Evolutionary conservation across 225 moss, liverwort and hornwort species (phyloP), one percentile per base, ranked within the genome.

Genomic region (Lunularia cruciata): DNA sequence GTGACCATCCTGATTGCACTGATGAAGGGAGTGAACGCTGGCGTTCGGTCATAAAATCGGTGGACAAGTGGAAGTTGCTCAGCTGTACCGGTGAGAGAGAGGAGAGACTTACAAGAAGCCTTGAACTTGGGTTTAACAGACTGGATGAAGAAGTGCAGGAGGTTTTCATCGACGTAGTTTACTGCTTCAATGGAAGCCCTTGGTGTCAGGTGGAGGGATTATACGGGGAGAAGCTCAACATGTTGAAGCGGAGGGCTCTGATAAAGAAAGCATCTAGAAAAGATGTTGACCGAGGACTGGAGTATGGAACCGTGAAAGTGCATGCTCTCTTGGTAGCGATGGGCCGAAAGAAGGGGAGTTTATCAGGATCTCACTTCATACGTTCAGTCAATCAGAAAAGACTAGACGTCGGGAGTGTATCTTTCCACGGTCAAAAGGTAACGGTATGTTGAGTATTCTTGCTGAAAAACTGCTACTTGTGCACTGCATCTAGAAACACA

Each of bases 151-250:
- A 36, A 0, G 8, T 19, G 36, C 0, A 38, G 22, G 36, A n/a
- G 10, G n/a, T 18, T 0, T 60, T 60, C 20, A 6, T 36, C 9
- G 60, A 60, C 22, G 32, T 60, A 8, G 60, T 38, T 14, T 60
- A 20, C 2, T 60, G 60, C 20, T 60, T 60, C 37, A 33, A 37
- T 9, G 60, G 60, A 20, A 60, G 60, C 20, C 60, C 60, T 2
- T 60, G 36, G 60, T 18, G 19, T 6, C 36, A 60, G 36, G 4
- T 60, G 60, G 3, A 3, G 20, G 9, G 19, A 1, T 2, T 60
- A 8, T 60, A 19, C 37, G 37, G n/a, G 19, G 36, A 36, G 6
- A 38, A 33, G 20, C 60, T 60, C 2, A 18, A 60, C 9, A 60
- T 38, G 8, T 37, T 60, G 60, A 36, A 60, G 36, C 60, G 37